Evolutionary conservation across 2,329 filamentous ascomycete genomes (phyloP), one percentile per base, ranked within the genome.

Genomic region (Aschersonia sp.): DNA sequence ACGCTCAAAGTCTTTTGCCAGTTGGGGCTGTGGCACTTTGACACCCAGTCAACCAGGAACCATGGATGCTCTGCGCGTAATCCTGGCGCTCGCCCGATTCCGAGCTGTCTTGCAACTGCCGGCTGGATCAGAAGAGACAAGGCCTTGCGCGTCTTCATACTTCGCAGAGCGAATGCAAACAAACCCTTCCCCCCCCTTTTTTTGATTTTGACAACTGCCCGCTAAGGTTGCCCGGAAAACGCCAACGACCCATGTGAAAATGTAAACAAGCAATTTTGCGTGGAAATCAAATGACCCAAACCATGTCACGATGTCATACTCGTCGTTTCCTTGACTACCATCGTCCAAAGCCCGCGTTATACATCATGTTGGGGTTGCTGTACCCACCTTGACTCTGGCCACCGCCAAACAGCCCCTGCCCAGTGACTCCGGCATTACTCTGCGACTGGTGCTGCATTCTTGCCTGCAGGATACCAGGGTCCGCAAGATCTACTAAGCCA

Each of bases 401-500:
- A 70, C 83, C 83, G 70, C 83, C 83, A 72, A 92, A 94, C 68
- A 92, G 77, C 68, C 85, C 86, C 78, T 92, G 50, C 44, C 50
- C 50, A 69, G 85, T 84, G 72, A 83, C 83, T 77, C 84, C 82
- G 70, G 80, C 80, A 76, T 81, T 85, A 71, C 81, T 84, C 72
- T 85, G 82, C 60, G 81, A 76, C 72, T 84, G 80, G 73, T 92
- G 86, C 71, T 94, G 89, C 78, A 94, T 85, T 78, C 89, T 87
- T 69, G 87, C 87, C 76, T 95, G 89, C 78, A 97, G 82, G 79
- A 96, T 96, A 79, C 87, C 95, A 78, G 90, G 90, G 87, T 97
- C 89, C 78, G 86, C 87, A 89, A 95, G 87, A 94, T 97, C 89
- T 76, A 94, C 89, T 90, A 96, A 81, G 76, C 87, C 89, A 86